Conservation (phyloP, 495 filamentous ascomycete species). For the Penicillium lagena region DNA sequence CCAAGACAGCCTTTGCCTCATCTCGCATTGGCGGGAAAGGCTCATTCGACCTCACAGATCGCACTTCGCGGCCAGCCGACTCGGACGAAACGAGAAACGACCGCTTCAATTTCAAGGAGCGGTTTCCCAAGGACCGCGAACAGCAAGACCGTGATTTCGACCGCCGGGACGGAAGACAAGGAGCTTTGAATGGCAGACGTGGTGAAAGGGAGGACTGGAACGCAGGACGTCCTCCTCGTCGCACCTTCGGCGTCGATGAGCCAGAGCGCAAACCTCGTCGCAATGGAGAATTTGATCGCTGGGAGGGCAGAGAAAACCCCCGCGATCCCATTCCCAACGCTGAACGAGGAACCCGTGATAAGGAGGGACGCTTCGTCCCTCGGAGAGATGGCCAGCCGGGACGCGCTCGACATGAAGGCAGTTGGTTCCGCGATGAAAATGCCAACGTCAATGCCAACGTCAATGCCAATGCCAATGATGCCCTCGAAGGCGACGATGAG, state of each 20-base stretch:
- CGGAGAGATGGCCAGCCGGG: slow-evolving; percentile 41
- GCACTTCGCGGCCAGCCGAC: slow-evolving; percentile 41
- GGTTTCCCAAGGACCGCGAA: slow-evolving; percentile 43
- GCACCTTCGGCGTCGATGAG: slow-evolving; percentile 48
- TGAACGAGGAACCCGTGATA: slow-evolving; percentile 33
- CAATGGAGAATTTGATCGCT: slow-evolving; percentile 61
- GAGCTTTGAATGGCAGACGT: slow-evolving; percentile 34
- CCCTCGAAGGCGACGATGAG: slow-evolving; percentile 49
- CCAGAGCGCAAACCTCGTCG: slow-evolving; percentile 45
- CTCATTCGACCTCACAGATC: slow-evolving; percentile 45
- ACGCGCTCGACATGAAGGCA: slow-evolving; percentile 46
- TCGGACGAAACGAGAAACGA: slow-evolving; percentile 46
- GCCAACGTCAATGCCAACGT: slow-evolving; percentile 34
- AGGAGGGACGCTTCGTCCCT: slow-evolving; percentile 39
- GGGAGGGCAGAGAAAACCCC: slow-evolving; percentile 32
- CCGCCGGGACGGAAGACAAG: slow-evolving; percentile 33
- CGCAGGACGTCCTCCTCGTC: slow-evolving; percentile 45
- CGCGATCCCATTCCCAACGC: slow-evolving; percentile 38
- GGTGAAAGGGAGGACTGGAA: slow-evolving; percentile 56
- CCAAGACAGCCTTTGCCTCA: slow-evolving; percentile 80
- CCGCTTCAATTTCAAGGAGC: slow-evolving; percentile 56
- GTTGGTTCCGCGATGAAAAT: slow-evolving; percentile 49
- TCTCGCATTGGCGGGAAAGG: slow-evolving; percentile 53
- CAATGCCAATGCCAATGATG: slow-evolving; percentile 37
- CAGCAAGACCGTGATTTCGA: slow-evolving; percentile 36